A percentile compares a stretch with the other conserved stretches of the same genome.
Evolutionary conservation across 768 basidiomycete genomes (phyloP).

Genomic region (Kwoniella dendrophila): DNA sequence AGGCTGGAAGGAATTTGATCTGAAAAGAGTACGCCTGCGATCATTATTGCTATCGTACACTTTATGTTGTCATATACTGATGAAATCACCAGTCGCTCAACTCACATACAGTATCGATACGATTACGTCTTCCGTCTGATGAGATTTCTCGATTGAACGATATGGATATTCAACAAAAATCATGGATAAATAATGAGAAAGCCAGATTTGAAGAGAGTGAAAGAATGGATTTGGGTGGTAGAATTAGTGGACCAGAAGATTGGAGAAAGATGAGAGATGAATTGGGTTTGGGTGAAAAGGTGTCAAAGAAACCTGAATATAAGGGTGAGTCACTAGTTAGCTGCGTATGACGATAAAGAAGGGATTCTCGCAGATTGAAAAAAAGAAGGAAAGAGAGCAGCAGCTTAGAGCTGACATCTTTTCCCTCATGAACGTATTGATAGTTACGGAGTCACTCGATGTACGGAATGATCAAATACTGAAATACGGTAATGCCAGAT

Average conservation of each 20-base stretch:
- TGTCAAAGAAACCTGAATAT: conserved; percentile 8
- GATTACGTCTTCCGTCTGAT: conserved; percentile 10
- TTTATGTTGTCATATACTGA: too few species aligned
- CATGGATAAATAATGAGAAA: conserved; percentile 43
- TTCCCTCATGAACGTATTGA: not conserved
- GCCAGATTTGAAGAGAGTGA: conserved; percentile 34
- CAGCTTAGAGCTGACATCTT: not conserved
- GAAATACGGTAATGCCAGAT: conserved; percentile 30
- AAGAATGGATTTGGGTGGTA: conserved; percentile 37
- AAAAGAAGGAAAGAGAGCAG: not conserved
- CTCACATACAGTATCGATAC: conserved; percentile 39
- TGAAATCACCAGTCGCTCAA: conserved; percentile 31
- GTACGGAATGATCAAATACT: conserved; percentile 6
- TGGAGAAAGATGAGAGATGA: conserved; percentile 55
- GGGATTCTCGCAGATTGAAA: too few species aligned
- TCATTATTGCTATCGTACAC: not conserved
- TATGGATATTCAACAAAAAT: conserved; percentile 46
- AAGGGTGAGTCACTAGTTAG: conserved; percentile 15
- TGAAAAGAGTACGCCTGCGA: conserved; percentile 37
- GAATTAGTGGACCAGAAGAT: conserved; percentile 55
- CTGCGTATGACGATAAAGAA: not conserved
- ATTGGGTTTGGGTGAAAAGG: conserved; percentile 28
- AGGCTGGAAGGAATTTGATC: conserved; percentile 42
- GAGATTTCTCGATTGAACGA: conserved; percentile 29
- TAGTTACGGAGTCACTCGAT: conserved; percentile 19